Evolutionary conservation across 176 grass and related monocot species (phyloP).

Genomic region (Eremochloa ophiuroides): DNA sequence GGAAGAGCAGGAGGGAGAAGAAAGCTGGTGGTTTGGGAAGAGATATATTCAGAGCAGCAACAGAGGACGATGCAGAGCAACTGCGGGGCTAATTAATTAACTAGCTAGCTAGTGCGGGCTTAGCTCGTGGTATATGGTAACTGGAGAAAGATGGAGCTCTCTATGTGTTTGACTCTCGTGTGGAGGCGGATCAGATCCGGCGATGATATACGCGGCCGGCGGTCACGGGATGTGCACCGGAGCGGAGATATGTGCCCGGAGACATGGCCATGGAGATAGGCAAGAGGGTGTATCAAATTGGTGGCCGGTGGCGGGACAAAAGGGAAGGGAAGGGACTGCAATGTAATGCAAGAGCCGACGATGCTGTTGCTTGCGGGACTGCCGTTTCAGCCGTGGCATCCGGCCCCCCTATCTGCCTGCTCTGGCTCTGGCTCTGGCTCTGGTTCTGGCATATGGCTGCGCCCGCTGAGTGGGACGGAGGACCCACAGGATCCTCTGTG

Average conservation of each 20-base stretch:
- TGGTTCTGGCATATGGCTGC: too few relatives aligned
- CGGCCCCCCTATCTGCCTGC: too few relatives aligned
- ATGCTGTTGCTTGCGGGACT: constrained; percentile 46
- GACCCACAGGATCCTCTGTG: background rate
- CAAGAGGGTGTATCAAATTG: constrained; percentile 25
- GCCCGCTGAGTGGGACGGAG: background rate
- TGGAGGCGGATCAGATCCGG: background rate
- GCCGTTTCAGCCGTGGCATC: constrained; percentile 30
- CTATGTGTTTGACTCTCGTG: background rate
- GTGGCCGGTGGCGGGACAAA: constrained; percentile 28
- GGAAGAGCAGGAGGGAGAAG: background rate
- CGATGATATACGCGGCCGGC: background rate
- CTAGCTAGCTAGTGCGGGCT: background rate
- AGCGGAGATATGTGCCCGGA: background rate
- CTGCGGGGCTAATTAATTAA: too few relatives aligned
- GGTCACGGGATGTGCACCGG: background rate
- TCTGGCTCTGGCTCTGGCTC: too few relatives aligned
- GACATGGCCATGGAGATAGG: background rate
- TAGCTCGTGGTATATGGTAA: background rate
- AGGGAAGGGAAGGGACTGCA: background rate
- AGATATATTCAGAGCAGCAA: background rate
- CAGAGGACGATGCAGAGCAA: background rate
- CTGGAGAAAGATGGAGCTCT: background rate
- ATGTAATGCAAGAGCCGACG: background rate
- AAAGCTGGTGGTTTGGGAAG: background rate